Conservation (phyloP, 345 rosid species). For the Brassica carinata region DNA sequence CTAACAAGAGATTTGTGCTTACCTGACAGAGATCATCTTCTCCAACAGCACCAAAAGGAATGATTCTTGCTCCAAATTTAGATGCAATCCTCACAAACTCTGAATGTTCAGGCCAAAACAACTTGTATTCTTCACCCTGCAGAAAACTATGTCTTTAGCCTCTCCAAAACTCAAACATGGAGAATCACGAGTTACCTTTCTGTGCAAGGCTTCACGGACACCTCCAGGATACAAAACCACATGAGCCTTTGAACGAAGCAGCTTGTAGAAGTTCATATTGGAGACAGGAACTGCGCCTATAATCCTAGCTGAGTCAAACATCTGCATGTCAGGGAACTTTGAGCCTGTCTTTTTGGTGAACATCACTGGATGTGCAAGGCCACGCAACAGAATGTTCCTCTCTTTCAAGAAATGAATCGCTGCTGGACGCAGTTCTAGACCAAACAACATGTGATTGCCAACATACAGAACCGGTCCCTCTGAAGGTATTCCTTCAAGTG, state of each 20-base stretch:
- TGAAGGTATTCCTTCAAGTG: slow-evolving; percentile 74
- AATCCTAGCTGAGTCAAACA: slow-evolving; percentile 46
- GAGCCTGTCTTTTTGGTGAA: slow-evolving; percentile 47
- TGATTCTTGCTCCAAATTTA: slow-evolving; percentile 70
- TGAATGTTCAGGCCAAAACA: slow-evolving; percentile 71
- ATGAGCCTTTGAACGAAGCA: slow-evolving; percentile 67
- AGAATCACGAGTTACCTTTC: slow-evolving; percentile 52
- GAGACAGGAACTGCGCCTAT: slow-evolving; percentile 81
- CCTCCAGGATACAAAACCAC: slow-evolving; percentile 75
- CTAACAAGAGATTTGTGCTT: slow-evolving; percentile 34
- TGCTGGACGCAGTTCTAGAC: slow-evolving; percentile 53
- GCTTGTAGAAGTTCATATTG: slow-evolving; percentile 55
- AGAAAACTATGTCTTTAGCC: background rate
- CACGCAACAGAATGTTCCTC: slow-evolving; percentile 62
- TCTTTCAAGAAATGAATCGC: slow-evolving; percentile 51
- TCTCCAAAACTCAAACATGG: background rate
- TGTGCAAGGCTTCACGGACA: slow-evolving; percentile 69
- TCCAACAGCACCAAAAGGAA: slow-evolving; percentile 75
- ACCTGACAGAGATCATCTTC: slow-evolving; percentile 76
- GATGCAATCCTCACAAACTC: slow-evolving; percentile 82
- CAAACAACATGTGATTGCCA: slow-evolving; percentile 80
- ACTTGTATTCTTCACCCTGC: slow-evolving; percentile 76
- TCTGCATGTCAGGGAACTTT: slow-evolving; percentile 37
- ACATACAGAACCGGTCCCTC: slow-evolving; percentile 78
- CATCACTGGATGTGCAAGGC: slow-evolving; percentile 67